Evolutionary conservation across 495 filamentous ascomycete species (phyloP).

Genomic region (Xylaria flabelliformis): DNA sequence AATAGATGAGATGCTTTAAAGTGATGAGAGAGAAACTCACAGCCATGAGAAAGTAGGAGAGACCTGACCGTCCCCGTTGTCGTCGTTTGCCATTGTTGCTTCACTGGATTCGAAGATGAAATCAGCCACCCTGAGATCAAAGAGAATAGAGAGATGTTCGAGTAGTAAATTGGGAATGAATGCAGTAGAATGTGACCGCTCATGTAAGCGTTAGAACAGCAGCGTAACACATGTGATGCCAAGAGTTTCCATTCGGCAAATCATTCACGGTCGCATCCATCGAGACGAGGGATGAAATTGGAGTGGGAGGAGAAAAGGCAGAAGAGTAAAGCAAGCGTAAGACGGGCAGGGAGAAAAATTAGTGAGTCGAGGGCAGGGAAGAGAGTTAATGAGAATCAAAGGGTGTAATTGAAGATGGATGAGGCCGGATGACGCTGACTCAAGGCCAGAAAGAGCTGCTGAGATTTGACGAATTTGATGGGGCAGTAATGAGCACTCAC

Average conservation of each 20-base stretch:
- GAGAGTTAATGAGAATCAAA: background rate
- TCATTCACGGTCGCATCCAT: constrained; percentile 23
- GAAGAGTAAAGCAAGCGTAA: constrained; percentile 12
- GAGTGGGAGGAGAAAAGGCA: background rate
- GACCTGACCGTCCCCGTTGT: constrained; percentile 6
- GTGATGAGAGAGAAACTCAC: constrained; percentile 29
- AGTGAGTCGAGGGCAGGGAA: background rate
- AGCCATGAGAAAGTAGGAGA: constrained; percentile 36
- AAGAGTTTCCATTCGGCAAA: constrained; percentile 26
- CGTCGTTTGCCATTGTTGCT: background rate
- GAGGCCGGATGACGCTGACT: constrained; percentile 2
- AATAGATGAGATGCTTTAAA: background rate
- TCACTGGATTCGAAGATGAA: background rate
- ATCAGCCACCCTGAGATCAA: background rate
- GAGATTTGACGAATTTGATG: background rate
- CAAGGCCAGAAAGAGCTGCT: background rate
- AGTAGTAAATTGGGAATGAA: background rate
- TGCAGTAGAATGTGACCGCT: background rate
- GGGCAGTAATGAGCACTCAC: constrained; percentile 13
- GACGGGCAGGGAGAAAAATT: background rate
- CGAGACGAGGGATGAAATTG: background rate
- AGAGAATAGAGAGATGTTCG: background rate
- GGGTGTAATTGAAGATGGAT: background rate
- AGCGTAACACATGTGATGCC: constrained; percentile 8
- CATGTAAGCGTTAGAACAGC: background rate